Base-by-base conservation (phyloP, 2,329 filamentous ascomycete species). In the Coccinonectria pachysandricola region DNA sequence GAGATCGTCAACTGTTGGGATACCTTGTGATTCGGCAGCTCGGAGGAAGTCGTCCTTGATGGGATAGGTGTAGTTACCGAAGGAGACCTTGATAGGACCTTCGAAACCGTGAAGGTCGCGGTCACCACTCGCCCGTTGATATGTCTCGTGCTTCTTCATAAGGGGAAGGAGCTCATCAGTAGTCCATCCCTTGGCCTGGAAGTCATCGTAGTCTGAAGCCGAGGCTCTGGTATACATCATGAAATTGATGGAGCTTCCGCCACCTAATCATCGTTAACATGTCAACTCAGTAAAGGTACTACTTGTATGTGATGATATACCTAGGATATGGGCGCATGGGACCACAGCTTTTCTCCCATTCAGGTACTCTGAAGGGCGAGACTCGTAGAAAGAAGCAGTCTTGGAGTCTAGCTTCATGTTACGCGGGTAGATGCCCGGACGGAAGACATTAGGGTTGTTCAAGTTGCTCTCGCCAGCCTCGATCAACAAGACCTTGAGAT, bases 371-470 rank as follows among this genome's bases (percentile, higher is more conserved):
- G 78, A 83, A 10, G 79, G 78, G 20, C 75, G 67, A 24, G 79
- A 85, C 53, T 86, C 74, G 49, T 87, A 88, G 55, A 87, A 87
- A 0, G 79, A 79, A 17, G 82, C 80, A 16, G 79, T 84, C 64
- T 83, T 85, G 42, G 78, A 84, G 64, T 84, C 79, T 33, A 83
- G 51, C 55, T 83, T 64, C 78, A 82, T 84, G 58, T 85, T 85
- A 23, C 65, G 61, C n/a, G 79, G 80, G 54, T 79, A 85, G 50
- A 85, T 79, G 28, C 76, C 79, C 3, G 79, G 79, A 5, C 79
- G 72, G 57, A 69, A 84, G 8, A 85, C 78, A 74, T 71, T 83
- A 53, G 78, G 79, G 49, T 85, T 83, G 59, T 86, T 85, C 32
- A 82, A 53, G 46, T 82, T 83, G 53, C 64, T 77, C 59, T 81